Conservation (phyloP, 208 protist genomes). For the Spongospora subterranea region DNA sequence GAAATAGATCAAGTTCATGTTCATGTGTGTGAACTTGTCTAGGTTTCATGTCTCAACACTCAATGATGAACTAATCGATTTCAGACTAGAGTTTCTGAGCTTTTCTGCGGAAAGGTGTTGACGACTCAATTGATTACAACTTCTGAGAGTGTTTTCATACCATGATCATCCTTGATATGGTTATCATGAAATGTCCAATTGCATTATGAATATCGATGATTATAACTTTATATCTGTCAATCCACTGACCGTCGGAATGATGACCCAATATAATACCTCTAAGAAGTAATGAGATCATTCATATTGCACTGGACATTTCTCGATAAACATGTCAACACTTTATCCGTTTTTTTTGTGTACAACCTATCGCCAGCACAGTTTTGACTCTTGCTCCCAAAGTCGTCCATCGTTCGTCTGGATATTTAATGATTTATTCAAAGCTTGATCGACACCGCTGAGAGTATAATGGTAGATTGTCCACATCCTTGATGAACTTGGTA, state of each 20-base stretch:
- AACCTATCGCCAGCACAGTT: too few species aligned
- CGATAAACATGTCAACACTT: too few species aligned
- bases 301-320: too few species aligned
- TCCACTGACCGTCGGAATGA: not conserved
- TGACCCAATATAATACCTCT: not conserved
- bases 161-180: not conserved
- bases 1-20: not conserved
- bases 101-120: not conserved
- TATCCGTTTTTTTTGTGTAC: too few species aligned
- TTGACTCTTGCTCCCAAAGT: too few species aligned
- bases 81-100: conserved; percentile 5
- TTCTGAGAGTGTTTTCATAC: not conserved
- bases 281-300: conserved; percentile 19
- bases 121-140: not conserved
- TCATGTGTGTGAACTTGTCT: not conserved
- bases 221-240: not conserved
- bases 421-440: too few species aligned
- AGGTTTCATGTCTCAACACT: not conserved
- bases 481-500: too few species aligned
- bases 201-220: not conserved
- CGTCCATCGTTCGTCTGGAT: too few species aligned
- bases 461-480: too few species aligned
- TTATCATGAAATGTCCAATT: not conserved
- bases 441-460: too few species aligned
- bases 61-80: not conserved